Evolutionary conservation across 1,284 basidiomycete species (phyloP).

Genomic region (Bondarzewia mesenterica): DNA sequence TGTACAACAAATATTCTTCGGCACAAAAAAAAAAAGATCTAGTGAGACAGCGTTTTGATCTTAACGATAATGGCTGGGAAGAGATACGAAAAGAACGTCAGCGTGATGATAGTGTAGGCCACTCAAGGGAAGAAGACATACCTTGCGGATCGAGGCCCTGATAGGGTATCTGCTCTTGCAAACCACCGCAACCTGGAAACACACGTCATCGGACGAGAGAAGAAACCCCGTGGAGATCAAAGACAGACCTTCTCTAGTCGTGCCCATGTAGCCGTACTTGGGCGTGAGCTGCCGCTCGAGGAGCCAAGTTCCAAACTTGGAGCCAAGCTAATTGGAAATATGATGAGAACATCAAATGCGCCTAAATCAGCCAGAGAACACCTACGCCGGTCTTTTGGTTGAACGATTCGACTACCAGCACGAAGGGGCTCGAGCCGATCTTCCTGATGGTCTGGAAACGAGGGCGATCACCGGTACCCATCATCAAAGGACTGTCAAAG

Average conservation of each 20-base stretch:
- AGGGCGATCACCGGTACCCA: background rate
- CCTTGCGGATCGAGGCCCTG: slow-evolving; percentile 70
- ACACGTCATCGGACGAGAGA: background rate
- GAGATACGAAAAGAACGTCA: slow-evolving; percentile 8
- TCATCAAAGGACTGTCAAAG: background rate
- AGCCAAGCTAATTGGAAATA: slow-evolving; percentile 50
- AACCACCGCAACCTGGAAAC: slow-evolving; percentile 55
- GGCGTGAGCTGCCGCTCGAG: slow-evolving; percentile 74
- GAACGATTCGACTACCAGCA: slow-evolving; percentile 77
- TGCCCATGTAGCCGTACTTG: slow-evolving; percentile 75
- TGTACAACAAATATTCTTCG: background rate
- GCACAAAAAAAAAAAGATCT: background rate
- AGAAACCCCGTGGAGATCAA: slow-evolving; percentile 5
- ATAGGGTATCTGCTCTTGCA: slow-evolving; percentile 74
- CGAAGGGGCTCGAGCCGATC: slow-evolving; percentile 65
- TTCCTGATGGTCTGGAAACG: slow-evolving; percentile 47
- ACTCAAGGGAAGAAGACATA: slow-evolving; percentile 32
- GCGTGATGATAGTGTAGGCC: slow-evolving; percentile 1
- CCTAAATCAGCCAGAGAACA: too few relatives aligned
- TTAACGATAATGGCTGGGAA: slow-evolving; percentile 54
- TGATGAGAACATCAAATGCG: slow-evolving; percentile 6
- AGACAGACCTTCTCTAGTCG: slow-evolving; percentile 59
- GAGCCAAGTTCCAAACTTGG: slow-evolving; percentile 77
- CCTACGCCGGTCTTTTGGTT: slow-evolving; percentile 81
- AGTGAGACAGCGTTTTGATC: slow-evolving; percentile 46